These are phyloP conservation scores for Aquilaria malaccensis DNA, from an alignment of 345 rosid species.

Conservation along the genomic window DNA sequence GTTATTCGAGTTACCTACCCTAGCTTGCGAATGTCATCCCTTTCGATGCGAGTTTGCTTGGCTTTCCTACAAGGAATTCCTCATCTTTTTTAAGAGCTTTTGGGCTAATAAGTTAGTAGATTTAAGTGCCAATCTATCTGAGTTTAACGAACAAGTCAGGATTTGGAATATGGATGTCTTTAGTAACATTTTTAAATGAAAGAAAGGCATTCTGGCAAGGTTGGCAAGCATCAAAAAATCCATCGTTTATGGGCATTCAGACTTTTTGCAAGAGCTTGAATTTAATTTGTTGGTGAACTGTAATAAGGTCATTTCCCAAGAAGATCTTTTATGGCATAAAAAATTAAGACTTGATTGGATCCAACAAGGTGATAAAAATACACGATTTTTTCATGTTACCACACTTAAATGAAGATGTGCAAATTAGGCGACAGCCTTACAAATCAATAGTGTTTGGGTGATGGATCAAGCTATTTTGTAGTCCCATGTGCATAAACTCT, in stretches of 20 bases:
- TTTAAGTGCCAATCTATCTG: neutral
- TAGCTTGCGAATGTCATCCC: neutral
- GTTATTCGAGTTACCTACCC: neutral
- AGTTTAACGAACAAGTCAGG: neutral
- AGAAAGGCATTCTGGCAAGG: neutral
- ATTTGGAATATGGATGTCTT: neutral
- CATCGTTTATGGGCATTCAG: neutral
- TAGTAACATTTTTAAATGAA: neutral
- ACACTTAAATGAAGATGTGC: neutral
- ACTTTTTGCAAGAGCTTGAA: neutral
- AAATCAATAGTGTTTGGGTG: too few relatives aligned
- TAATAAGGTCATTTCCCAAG: neutral
- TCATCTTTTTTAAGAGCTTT: neutral
- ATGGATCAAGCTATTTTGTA: neutral
- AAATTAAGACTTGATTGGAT: neutral
- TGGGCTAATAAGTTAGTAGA: neutral
- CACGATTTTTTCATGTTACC: neutral
- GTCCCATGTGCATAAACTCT: neutral
- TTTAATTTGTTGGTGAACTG: neutral
- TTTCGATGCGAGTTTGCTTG: neutral
- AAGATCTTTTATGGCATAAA: neutral
- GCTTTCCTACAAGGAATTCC: neutral
- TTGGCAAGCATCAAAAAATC: neutral
- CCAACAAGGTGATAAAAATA: neutral
- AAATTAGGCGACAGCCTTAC: neutral